Evolutionary conservation across 129 eudicot genomes (phyloP).

Genomic region (Cynara cardunculus): DNA sequence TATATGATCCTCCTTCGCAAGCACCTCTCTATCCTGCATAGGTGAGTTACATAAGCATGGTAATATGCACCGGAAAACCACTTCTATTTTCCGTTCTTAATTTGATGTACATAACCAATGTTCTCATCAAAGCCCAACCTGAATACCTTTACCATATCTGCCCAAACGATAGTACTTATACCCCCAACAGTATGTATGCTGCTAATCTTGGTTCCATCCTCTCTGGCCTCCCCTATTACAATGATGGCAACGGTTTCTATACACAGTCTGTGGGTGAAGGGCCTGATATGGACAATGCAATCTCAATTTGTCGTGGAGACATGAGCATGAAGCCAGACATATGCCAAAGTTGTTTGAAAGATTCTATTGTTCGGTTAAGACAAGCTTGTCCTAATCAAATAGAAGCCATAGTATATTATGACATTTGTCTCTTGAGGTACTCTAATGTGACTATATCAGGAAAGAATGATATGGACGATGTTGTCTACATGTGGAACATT

Average conservation of each 20-base stretch:
- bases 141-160: not conserved
- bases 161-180: conserved; percentile 12
- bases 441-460: conserved; percentile 17
- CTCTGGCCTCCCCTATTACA: conserved; percentile 13
- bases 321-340: not conserved
- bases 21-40: not conserved
- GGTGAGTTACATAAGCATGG: not conserved
- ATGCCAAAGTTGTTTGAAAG: conserved; percentile 26
- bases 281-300: conserved; percentile 9
- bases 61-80: not conserved
- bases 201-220: conserved; percentile 22
- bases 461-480: not conserved
- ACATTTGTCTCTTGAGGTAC: conserved; percentile 30
- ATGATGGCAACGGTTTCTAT: conserved; percentile 5
- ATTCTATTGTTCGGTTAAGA: not conserved
- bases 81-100: not conserved
- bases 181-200: conserved; percentile 17
- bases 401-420: conserved; percentile 23
- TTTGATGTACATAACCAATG: not conserved
- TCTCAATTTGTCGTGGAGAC: conserved; percentile 43
- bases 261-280: conserved; percentile 10
- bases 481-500: not conserved
- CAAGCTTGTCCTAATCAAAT: conserved; percentile 21
- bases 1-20: too few relatives aligned
- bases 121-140: not conserved